Conservation (phyloP, 1,284 basidiomycete genomes). For the Veloporphyrellus conicus region DNA sequence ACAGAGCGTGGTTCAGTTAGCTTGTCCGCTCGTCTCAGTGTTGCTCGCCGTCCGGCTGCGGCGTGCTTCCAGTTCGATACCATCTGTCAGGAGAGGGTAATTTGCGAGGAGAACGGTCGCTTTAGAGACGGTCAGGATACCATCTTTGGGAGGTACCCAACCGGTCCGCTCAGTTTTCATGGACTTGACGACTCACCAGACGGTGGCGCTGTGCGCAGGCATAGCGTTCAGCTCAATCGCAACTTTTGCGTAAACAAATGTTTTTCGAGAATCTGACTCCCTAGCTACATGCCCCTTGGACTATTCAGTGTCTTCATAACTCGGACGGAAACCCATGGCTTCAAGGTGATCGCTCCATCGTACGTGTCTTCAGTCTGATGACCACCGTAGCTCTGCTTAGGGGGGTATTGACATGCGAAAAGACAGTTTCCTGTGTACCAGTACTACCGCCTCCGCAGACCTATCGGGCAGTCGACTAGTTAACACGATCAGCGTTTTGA, state of each 20-base stretch:
- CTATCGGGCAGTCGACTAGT: constrained; percentile 59
- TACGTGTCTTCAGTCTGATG: neutral
- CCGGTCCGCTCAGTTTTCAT: constrained; percentile 43
- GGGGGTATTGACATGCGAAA: constrained; percentile 48
- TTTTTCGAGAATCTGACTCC: constrained; percentile 61
- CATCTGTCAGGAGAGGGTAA: constrained; percentile 44
- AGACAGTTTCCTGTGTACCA: constrained; percentile 48
- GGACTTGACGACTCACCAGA: constrained; percentile 44
- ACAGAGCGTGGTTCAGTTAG: no score
- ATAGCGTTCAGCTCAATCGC: constrained; percentile 57
- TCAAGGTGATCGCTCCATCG: constrained; percentile 37
- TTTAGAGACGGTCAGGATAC: constrained; percentile 47
- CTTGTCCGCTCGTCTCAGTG: no score
- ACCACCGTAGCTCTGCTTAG: constrained; percentile 48
- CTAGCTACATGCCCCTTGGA: constrained; percentile 41
- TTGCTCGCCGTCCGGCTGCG: no score
- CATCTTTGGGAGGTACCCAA: constrained; percentile 39
- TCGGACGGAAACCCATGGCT: constrained; percentile 43
- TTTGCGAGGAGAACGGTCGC: constrained; percentile 45
- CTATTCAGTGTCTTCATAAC: constrained; percentile 58
- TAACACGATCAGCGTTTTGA: constrained; percentile 40
- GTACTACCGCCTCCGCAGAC: constrained; percentile 54
- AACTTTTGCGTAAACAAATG: constrained; percentile 42
- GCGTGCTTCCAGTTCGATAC: no score
- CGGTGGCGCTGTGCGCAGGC: constrained; percentile 55